Evolutionary conservation across 352 stramenopile species (phyloP).

Genomic region (Pythium vanterpoolii): DNA sequence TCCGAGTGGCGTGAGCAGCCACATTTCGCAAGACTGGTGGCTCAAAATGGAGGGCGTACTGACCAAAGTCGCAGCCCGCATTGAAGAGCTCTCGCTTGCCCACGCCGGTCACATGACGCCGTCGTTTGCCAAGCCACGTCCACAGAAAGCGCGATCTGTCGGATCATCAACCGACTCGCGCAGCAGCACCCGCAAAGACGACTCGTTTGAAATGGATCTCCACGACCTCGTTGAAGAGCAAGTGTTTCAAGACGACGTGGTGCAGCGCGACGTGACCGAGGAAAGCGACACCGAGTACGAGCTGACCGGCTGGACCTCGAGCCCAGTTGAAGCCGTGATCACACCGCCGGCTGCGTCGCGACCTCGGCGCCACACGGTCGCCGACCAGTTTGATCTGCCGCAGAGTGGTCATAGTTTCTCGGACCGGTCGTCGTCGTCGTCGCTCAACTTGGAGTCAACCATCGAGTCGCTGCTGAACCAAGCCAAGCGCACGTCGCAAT

Average conservation of each 20-base stretch:
- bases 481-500: constrained; percentile 59
- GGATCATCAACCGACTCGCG: constrained; percentile 51
- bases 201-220: constrained; percentile 54
- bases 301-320: constrained; percentile 16
- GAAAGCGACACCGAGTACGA: constrained; percentile 21
- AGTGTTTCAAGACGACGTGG: constrained; percentile 29
- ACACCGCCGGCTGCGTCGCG: not conserved
- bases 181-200: constrained; percentile 49
- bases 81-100: constrained; percentile 41
- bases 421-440: constrained; percentile 43
- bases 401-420: constrained; percentile 8
- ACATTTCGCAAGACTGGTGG: constrained; percentile 66
- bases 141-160: constrained; percentile 46
- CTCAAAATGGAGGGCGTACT: constrained; percentile 31
- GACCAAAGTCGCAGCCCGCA: constrained; percentile 34
- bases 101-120: constrained; percentile 31
- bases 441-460: constrained; percentile 58
- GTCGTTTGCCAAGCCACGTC: constrained; percentile 36
- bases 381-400: constrained; percentile 42
- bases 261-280: constrained; percentile 7
- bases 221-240: constrained; percentile 56
- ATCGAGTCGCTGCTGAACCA: constrained; percentile 74
- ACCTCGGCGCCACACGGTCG: constrained; percentile 27
- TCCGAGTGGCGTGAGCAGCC: constrained; percentile 43
- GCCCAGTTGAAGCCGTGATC: constrained; percentile 1